Conservation (phyloP, 768 basidiomycete species). For the Crassisporium funariophilum region DNA sequence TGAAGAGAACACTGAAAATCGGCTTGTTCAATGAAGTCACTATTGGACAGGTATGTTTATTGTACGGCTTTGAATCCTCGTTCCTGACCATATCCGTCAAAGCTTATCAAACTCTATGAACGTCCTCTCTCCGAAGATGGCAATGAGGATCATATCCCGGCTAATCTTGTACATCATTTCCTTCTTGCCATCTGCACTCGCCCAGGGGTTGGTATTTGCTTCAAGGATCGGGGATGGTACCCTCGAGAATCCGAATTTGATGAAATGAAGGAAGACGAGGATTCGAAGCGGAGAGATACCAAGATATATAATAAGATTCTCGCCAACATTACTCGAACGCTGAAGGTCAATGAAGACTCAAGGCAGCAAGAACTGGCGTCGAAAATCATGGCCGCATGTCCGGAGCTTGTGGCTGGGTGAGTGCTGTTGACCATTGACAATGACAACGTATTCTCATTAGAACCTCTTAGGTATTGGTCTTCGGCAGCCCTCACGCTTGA, state of each 20-base stretch:
- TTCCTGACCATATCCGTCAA: background rate
- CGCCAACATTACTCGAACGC: constrained; percentile 65
- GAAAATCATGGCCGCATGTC: constrained; percentile 80
- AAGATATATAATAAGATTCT: constrained; percentile 85
- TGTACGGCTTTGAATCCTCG: background rate
- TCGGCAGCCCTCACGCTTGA: constrained; percentile 73
- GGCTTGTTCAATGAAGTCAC: constrained; percentile 69
- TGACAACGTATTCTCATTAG: constrained; percentile 2
- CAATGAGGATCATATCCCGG: constrained; percentile 59
- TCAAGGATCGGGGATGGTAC: constrained; percentile 91
- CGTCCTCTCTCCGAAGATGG: constrained; percentile 50
- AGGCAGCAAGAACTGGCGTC: constrained; percentile 83
- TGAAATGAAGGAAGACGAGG: constrained; percentile 40
- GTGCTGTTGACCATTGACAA: constrained; percentile 18
- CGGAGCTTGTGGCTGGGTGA: constrained; percentile 82
- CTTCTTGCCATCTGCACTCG: constrained; percentile 80
- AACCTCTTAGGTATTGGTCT: constrained; percentile 70
- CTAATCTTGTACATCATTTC: constrained; percentile 86
- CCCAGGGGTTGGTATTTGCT: constrained; percentile 85
- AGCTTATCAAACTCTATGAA: constrained; percentile 80
- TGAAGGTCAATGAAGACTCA: constrained; percentile 89
- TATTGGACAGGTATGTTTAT: constrained; percentile 56
- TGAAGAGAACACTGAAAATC: constrained; percentile 73
- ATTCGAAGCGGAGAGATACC: constrained; percentile 31
- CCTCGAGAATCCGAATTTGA: constrained; percentile 56